Percentiles rank a stretch among this genome's conserved stretches.
phyloP scores from a whole-genome alignment of 2,329 filamentous ascomycete genomes.

The Penicillium glabrum region DNA sequence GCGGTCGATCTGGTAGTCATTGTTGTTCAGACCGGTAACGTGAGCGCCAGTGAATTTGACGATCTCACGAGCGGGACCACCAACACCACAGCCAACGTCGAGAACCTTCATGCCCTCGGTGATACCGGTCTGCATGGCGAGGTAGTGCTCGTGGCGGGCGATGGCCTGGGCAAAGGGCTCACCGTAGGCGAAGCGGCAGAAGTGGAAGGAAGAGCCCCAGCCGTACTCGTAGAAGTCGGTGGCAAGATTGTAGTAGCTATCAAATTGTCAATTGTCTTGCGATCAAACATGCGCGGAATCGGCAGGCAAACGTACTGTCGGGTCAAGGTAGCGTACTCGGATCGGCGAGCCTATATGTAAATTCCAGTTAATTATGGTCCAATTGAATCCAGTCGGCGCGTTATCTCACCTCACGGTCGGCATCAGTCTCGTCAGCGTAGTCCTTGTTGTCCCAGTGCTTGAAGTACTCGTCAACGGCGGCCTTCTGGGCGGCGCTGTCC shows the following conservation, averaged over 20 bases:
- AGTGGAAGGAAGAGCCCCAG: constrained; percentile 96
- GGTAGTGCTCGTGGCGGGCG: constrained; percentile 95
- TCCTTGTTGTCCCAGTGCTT: constrained; percentile 93
- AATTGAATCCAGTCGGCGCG: background rate
- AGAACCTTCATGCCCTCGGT: constrained; percentile 85
- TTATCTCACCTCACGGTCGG: constrained; percentile 68
- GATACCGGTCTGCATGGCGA: constrained; percentile 84
- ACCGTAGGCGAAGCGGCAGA: constrained; percentile 85
- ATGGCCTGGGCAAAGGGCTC: constrained; percentile 90
- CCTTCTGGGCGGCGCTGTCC: constrained; percentile 73
- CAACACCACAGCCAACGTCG: constrained; percentile 95
- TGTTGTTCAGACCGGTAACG: constrained; percentile 94
- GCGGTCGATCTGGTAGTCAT: constrained; percentile 97
- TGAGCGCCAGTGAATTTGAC: constrained; percentile 91
- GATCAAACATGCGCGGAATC: background rate
- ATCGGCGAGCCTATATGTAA: constrained; percentile 64
- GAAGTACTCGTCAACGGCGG: constrained; percentile 87
- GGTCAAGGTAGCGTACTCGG: constrained; percentile 89
- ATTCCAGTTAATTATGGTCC: background rate
- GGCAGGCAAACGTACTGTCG: constrained; percentile 69
- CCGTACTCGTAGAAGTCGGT: constrained; percentile 96
- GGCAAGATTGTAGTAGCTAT: constrained; percentile 92
- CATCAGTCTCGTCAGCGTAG: constrained; percentile 76
- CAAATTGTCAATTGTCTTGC: constrained; percentile 4
- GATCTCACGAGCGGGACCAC: constrained; percentile 92